Evolutionary conservation across 2,329 filamentous ascomycete species (phyloP).

Genomic region (Botrytis aclada): DNA sequence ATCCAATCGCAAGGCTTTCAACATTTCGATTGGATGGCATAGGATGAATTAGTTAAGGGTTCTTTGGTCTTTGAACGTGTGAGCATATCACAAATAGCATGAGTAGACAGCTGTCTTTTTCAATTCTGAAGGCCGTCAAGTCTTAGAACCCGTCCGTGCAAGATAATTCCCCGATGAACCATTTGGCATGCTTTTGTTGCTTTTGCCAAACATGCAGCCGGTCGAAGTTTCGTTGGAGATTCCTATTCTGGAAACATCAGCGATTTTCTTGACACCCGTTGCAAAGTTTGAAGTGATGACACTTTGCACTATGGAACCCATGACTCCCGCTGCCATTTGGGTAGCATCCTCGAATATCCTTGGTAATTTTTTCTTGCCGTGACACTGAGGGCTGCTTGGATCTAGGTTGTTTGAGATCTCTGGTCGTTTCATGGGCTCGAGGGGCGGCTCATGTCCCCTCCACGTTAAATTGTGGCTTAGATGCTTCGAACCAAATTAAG

Average conservation of each 20-base stretch:
- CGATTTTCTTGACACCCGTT: conserved; percentile 20
- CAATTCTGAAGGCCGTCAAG: background rate
- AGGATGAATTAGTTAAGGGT: background rate
- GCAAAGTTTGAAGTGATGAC: conserved; percentile 17
- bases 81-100: background rate
- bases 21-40: background rate
- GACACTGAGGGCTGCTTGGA: conserved; percentile 11
- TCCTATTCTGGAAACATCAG: conserved; percentile 14
- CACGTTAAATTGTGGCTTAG: conserved; percentile 11
- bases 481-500: conserved; percentile 5
- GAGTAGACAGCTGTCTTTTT: background rate
- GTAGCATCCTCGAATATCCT: conserved; percentile 10
- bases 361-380: background rate
- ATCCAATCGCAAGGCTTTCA: conserved; percentile 3
- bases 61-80: background rate
- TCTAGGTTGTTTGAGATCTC: conserved; percentile 16
- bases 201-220: background rate
- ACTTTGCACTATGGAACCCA: conserved; percentile 14
- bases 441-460: conserved; percentile 4
- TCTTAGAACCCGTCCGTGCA: background rate
- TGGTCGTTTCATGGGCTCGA: conserved; percentile 14
- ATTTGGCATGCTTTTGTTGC: conserved; percentile 6
- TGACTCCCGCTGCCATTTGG: conserved; percentile 17
- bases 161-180: conserved; percentile 7
- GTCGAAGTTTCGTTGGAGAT: conserved; percentile 12